Evolutionary conservation across 768 basidiomycete genomes (phyloP).

Genomic region (Tricholoma flavovirens): DNA sequence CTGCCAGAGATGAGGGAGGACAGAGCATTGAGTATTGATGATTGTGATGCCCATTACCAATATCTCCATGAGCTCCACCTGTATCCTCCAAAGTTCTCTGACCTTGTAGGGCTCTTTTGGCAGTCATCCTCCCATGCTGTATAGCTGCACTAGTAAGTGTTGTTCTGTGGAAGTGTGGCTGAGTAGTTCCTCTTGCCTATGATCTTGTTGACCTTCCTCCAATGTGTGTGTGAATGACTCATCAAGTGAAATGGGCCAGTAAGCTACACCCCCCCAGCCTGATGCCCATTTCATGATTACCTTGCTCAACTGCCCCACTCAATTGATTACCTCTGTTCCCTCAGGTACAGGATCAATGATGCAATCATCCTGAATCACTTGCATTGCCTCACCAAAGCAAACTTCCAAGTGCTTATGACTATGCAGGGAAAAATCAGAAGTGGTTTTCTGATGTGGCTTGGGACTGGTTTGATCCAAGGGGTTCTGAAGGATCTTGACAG

Average conservation of each 20-base stretch:
- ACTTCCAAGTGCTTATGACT: neutral
- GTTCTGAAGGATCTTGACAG: neutral
- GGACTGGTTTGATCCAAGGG: neutral
- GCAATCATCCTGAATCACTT: neutral
- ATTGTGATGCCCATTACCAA: neutral
- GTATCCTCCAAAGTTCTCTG: neutral
- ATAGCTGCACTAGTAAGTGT: neutral
- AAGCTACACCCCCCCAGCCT: neutral
- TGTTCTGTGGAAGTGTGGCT: neutral
- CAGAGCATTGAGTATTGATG: neutral
- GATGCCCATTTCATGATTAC: neutral
- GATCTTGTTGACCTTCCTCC: neutral
- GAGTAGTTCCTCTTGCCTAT: neutral
- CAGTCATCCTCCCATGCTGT: neutral
- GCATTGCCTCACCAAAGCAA: neutral
- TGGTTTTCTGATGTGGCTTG: neutral
- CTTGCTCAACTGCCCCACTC: neutral
- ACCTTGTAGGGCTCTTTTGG: constrained; percentile 1
- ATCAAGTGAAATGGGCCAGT: neutral
- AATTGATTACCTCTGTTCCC: neutral
- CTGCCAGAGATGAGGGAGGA: neutral
- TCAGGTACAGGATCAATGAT: neutral
- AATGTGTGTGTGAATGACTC: neutral
- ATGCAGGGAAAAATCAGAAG: neutral
- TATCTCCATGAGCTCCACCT: constrained; percentile 1